phyloP scores from a whole-genome alignment of 2,329 filamentous ascomycete genomes.

The Albifimbria verrucaria region DNA sequence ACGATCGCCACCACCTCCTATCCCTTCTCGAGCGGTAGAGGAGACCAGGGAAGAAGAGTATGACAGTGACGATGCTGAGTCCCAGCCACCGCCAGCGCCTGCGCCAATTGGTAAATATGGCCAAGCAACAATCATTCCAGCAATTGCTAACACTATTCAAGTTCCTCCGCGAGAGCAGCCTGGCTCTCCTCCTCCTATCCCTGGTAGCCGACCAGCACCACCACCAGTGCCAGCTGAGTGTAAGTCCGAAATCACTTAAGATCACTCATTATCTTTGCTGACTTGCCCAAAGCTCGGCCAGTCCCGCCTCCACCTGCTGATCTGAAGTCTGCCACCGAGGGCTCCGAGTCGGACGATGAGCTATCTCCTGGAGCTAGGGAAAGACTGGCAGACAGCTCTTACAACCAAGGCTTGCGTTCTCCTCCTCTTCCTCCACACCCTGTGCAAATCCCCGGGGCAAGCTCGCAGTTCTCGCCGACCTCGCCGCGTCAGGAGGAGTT shows the following conservation, averaged over 20 bases:
- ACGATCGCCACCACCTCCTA: conserved; percentile 23
- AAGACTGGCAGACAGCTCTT: conserved; percentile 36
- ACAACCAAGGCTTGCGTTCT: conserved; percentile 42
- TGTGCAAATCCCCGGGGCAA: background rate
- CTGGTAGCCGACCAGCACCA: conserved; percentile 49
- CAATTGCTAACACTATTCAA: conserved; percentile 11
- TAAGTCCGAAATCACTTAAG: conserved; percentile 38
- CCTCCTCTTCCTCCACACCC: conserved; percentile 19
- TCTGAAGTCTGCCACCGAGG: conserved; percentile 65
- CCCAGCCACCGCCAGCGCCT: conserved; percentile 28
- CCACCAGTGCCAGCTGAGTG: conserved; percentile 59
- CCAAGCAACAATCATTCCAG: background rate
- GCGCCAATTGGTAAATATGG: conserved; percentile 18
- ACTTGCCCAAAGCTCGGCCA: conserved; percentile 55
- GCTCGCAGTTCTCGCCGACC: conserved; percentile 13
- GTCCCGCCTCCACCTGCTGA: conserved; percentile 51
- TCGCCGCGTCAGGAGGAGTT: conserved; percentile 35
- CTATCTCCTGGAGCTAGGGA: conserved; percentile 55
- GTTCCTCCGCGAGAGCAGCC: conserved; percentile 27
- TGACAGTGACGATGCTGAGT: conserved; percentile 30
- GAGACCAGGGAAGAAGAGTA: conserved; percentile 17
- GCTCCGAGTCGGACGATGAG: conserved; percentile 88
- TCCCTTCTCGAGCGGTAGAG: conserved; percentile 23
- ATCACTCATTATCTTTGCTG: conserved; percentile 22
- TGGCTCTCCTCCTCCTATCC: conserved; percentile 41